These are phyloP conservation scores for Venturia carpophila DNA, from an alignment of 2,329 filamentous ascomycete species.

Conservation along the genomic window DNA sequence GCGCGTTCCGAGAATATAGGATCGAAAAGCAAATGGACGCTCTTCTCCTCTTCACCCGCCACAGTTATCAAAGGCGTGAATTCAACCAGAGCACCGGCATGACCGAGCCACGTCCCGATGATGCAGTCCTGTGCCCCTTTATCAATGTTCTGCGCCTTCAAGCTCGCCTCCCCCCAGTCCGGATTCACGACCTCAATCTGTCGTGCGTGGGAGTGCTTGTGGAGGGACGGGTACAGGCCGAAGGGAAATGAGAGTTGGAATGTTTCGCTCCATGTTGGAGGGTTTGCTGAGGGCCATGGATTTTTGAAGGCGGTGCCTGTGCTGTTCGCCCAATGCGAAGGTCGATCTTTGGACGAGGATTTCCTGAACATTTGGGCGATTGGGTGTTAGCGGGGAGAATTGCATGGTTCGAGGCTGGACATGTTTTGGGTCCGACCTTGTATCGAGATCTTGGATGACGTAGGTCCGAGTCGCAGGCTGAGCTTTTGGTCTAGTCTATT, in stretches of 20 bases:
- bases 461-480: neutral
- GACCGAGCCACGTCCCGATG: constrained; percentile 18
- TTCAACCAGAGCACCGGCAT: constrained; percentile 17
- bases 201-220: constrained; percentile 2
- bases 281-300: constrained; percentile 17
- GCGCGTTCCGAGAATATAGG: constrained; percentile 15
- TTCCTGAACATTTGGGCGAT: neutral
- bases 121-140: neutral
- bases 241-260: constrained; percentile 13
- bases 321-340: constrained; percentile 14
- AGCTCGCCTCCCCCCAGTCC: constrained; percentile 14
- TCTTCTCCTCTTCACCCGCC: neutral
- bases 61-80: neutral
- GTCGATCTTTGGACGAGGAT: neutral
- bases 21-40: constrained; percentile 15
- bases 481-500: too few relatives aligned
- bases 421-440: neutral
- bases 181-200: constrained; percentile 16
- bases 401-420: neutral
- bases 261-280: constrained; percentile 15
- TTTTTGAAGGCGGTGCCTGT: constrained; percentile 16
- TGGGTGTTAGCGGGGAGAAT: neutral
- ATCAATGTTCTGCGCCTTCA: constrained; percentile 1
- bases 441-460: neutral
- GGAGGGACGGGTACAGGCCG: neutral